A percentile compares a stretch with the other conserved stretches of the same genome.
phyloP scores from a whole-genome alignment of 768 basidiomycete species.

The Boletus eberwhitei region DNA sequence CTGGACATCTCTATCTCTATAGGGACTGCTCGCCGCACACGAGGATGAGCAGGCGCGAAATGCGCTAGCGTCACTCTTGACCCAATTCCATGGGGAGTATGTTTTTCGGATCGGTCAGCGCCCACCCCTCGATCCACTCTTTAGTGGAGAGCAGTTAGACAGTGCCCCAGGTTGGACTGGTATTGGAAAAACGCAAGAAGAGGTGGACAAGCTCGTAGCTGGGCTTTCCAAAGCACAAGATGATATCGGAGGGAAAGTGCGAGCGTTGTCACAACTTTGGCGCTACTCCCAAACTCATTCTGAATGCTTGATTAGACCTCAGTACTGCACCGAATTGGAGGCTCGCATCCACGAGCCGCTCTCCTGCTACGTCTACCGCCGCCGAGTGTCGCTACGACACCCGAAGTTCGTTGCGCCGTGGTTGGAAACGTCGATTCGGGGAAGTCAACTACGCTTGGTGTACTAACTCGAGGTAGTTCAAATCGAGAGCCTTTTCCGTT shows the following conservation, averaged over 20 bases:
- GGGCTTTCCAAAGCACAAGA: constrained; percentile 53
- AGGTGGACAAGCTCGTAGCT: constrained; percentile 46
- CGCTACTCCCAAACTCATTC: not conserved
- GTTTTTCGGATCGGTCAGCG: constrained; percentile 69
- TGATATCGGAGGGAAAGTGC: constrained; percentile 79
- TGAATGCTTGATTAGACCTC: constrained; percentile 43
- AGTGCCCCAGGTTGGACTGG: constrained; percentile 57
- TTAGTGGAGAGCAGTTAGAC: constrained; percentile 45
- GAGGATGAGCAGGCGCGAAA: constrained; percentile 60
- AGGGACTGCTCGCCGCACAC: constrained; percentile 43
- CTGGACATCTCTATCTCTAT: not conserved
- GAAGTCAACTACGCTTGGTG: constrained; percentile 92
- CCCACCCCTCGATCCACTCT: constrained; percentile 56
- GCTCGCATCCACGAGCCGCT: constrained; percentile 51
- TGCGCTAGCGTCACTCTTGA: constrained; percentile 61
- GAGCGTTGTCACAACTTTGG: constrained; percentile 1
- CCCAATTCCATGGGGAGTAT: constrained; percentile 68
- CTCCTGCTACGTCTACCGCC: constrained; percentile 74
- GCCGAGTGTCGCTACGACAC: constrained; percentile 69
- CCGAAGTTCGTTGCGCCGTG: constrained; percentile 93
- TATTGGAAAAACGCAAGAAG: constrained; percentile 43
- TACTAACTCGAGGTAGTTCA: constrained; percentile 79
- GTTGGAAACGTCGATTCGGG: constrained; percentile 95
- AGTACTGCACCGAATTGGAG: constrained; percentile 46
- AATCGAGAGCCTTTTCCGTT: constrained; percentile 16